Evolutionary conservation across 1,139 yeast genomes (phyloP).

Genomic region (Suhomyces bribrorum): DNA sequence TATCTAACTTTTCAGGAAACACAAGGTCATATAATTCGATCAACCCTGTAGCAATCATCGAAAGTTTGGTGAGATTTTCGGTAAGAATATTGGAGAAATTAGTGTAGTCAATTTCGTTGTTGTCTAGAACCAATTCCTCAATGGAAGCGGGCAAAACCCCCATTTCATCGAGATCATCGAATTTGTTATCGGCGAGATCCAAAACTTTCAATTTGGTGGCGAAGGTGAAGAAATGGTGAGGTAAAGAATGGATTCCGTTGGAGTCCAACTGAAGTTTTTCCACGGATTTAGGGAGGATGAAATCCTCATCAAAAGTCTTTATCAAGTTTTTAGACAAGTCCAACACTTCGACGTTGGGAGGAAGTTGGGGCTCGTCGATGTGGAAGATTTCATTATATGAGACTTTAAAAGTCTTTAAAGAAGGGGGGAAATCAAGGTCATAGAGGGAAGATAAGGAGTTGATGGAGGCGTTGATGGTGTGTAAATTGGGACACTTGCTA

Average conservation of each 20-base stretch:
- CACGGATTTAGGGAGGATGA: conserved; percentile 17
- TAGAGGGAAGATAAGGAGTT: conserved; percentile 16
- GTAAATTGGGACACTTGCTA: conserved; percentile 8
- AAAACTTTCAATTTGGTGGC: conserved; percentile 16
- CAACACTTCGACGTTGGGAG: conserved; percentile 18
- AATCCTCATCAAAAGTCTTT: conserved; percentile 11
- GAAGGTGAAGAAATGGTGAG: conserved; percentile 15
- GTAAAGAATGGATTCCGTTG: conserved; percentile 21
- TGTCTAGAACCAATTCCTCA: conserved; percentile 21
- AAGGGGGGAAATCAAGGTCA: conserved; percentile 16
- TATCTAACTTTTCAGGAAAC: conserved; percentile 21
- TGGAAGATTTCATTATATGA: conserved; percentile 20
- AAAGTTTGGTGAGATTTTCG: conserved; percentile 18
- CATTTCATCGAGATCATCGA: conserved; percentile 30
- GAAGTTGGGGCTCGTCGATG: conserved; percentile 16
- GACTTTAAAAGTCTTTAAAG: conserved; percentile 17
- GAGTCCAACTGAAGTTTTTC: conserved; percentile 19
- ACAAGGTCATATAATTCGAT: conserved; percentile 18
- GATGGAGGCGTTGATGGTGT: conserved; percentile 17
- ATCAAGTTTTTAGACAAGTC: conserved; percentile 20
- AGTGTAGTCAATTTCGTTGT: conserved; percentile 26
- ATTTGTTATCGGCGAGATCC: conserved; percentile 21
- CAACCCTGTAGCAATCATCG: conserved; percentile 26
- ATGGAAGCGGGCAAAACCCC: conserved; percentile 24
- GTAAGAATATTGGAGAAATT: conserved; percentile 23